Evolutionary conservation across 768 basidiomycete genomes (phyloP).

Genomic region (Trametes villosa): DNA sequence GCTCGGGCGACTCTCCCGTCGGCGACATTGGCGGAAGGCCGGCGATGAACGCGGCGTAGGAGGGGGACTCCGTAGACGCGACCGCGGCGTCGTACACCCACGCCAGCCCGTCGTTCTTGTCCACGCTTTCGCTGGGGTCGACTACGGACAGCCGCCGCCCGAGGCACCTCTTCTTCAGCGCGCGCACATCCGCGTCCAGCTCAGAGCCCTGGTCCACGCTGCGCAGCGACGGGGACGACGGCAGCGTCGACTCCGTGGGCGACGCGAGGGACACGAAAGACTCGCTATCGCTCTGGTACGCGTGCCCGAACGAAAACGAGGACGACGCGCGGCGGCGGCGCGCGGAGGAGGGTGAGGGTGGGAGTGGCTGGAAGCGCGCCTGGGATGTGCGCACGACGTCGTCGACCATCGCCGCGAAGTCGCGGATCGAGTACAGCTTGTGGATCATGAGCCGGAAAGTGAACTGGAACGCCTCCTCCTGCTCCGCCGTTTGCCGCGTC

Average conservation of each 20-base stretch:
- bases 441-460: constrained; percentile 72
- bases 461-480: constrained; percentile 40
- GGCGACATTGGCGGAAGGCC: constrained; percentile 10
- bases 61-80: constrained; percentile 9
- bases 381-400: constrained; percentile 32
- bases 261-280: constrained; percentile 8
- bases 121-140: not conserved
- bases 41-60: constrained; percentile 3
- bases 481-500: not conserved
- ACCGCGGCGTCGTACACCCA: constrained; percentile 22
- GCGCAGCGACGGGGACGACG: constrained; percentile 10
- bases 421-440: constrained; percentile 62
- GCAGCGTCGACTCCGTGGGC: constrained; percentile 10
- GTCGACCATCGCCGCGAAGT: constrained; percentile 49
- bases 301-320: not conserved
- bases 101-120: not conserved
- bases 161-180: constrained; percentile 18
- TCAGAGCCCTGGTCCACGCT: constrained; percentile 2
- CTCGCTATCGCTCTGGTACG: constrained; percentile 5
- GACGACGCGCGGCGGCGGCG: constrained; percentile 9
- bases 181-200: constrained; percentile 6
- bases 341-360: not conserved
- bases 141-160: constrained; percentile 15
- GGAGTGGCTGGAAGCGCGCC: constrained; percentile 58
- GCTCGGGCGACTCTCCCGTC: constrained; percentile 1